phyloP scores from a whole-genome alignment of 768 basidiomycete genomes.

The Leucogyrophana mollusca region DNA sequence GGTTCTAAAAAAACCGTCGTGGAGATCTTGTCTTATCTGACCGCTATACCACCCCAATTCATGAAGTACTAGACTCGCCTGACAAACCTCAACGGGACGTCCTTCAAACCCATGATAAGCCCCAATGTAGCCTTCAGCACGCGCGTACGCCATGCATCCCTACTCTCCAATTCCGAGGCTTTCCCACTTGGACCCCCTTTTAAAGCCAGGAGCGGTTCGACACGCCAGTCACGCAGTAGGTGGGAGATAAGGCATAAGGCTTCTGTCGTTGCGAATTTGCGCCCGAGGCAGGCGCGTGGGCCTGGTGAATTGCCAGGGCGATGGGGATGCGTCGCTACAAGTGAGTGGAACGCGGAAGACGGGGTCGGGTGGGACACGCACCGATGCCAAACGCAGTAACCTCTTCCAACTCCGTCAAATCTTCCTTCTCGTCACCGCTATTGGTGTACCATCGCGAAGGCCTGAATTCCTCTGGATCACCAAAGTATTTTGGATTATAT shows the following conservation, averaged over 20 bases:
- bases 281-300: constrained; percentile 47
- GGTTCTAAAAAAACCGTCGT: too few species aligned
- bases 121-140: background rate
- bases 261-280: constrained; percentile 50
- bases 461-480: constrained; percentile 45
- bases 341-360: background rate
- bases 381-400: constrained; percentile 19
- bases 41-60: too few species aligned
- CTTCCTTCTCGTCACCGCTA: background rate
- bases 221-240: constrained; percentile 45
- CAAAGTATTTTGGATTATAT: constrained; percentile 50
- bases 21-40: too few species aligned
- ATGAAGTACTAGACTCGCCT: too few species aligned
- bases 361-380: constrained; percentile 3
- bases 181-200: background rate
- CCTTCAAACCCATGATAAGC: background rate
- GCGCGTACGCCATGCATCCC: background rate
- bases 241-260: constrained; percentile 47
- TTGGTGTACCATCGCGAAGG: constrained; percentile 48
- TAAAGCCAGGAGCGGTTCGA: constrained; percentile 37
- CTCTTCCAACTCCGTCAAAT: background rate
- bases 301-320: too few species aligned
- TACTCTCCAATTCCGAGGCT: background rate
- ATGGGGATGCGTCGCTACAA: background rate
- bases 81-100: background rate